A percentile compares a stretch with the other conserved stretches of the same genome.
These are phyloP conservation scores for Amanita jacksonii DNA, from an alignment of 768 basidiomycete genomes.

Conservation along the genomic window DNA sequence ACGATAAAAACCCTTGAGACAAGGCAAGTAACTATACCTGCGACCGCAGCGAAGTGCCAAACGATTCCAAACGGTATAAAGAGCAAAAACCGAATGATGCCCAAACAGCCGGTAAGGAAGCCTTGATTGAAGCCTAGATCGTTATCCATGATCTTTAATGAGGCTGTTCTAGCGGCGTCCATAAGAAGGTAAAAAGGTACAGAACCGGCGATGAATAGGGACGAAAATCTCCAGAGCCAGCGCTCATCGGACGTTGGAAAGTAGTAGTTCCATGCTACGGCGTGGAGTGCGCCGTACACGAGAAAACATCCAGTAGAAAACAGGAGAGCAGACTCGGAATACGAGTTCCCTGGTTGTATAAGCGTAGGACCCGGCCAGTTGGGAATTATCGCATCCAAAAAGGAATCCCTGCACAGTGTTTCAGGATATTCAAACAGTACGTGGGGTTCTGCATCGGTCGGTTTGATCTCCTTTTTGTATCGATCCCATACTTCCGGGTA, in stretches of 20 bases:
- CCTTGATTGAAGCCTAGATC: too few species aligned
- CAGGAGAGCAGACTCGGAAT: not conserved
- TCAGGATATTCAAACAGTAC: not conserved
- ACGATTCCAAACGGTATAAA: too few species aligned
- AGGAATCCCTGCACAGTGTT: not conserved
- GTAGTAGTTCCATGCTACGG: not conserved
- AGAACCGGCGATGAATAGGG: not conserved
- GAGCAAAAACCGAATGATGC: too few species aligned
- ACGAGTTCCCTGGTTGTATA: not conserved
- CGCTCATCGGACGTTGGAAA: not conserved
- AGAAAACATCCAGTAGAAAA: not conserved
- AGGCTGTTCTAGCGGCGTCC: too few species aligned
- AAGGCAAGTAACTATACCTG: too few species aligned
- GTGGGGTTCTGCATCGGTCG: too few species aligned
- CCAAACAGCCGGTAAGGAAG: too few species aligned
- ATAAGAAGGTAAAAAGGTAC: not conserved
- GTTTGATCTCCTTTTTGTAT: not conserved
- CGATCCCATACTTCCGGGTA: not conserved
- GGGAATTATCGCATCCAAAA: not conserved
- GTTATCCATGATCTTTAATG: too few species aligned
- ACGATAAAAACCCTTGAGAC: too few species aligned
- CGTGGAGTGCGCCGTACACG: not conserved
- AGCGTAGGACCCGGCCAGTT: not conserved
- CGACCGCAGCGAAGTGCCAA: too few species aligned
- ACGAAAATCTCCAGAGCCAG: not conserved